These are phyloP conservation scores for Catunica adiposa DNA, from an alignment of 2,329 filamentous ascomycete genomes.

Conservation along the genomic window DNA sequence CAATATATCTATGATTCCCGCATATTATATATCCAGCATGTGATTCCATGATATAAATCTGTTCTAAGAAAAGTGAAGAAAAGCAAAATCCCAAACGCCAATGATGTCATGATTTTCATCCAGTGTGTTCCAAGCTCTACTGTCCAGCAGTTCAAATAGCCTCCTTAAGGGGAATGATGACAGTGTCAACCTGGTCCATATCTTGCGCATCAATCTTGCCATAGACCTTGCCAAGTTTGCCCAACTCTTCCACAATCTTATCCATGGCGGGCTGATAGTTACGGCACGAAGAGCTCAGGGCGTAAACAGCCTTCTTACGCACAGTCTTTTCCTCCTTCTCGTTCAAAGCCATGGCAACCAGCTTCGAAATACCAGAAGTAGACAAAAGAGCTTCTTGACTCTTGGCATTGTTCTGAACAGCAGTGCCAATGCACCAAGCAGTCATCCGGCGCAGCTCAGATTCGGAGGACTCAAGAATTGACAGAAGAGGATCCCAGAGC, in stretches of 20 bases:
- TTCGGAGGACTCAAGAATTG: slow-evolving; percentile 50
- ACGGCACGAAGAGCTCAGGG: slow-evolving; percentile 67
- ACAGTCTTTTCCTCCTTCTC: slow-evolving; percentile 45
- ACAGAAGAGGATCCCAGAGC: slow-evolving; percentile 68
- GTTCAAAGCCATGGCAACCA: slow-evolving; percentile 48
- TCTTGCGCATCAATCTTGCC: slow-evolving; percentile 60
- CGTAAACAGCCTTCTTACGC: slow-evolving; percentile 76
- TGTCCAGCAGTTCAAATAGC: not conserved
- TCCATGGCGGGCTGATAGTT: slow-evolving; percentile 82
- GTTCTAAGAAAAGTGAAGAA: not conserved
- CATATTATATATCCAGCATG: not conserved
- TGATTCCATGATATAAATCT: not conserved
- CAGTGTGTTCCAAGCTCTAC: not conserved
- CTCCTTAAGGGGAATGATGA: slow-evolving; percentile 46
- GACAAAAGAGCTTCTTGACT: slow-evolving; percentile 56
- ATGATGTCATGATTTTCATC: not conserved
- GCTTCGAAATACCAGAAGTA: slow-evolving; percentile 49
- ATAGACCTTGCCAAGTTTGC: slow-evolving; percentile 36
- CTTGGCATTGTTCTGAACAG: slow-evolving; percentile 87
- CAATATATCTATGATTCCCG: not conserved
- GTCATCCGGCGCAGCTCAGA: slow-evolving; percentile 64
- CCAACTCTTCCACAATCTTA: slow-evolving; percentile 44
- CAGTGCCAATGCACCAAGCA: slow-evolving; percentile 87
- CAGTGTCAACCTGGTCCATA: slow-evolving; percentile 69
- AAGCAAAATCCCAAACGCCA: slow-evolving; percentile 3